These are phyloP conservation scores for Ogataea allantospora DNA, from an alignment of 805 yeast genomes.

Conservation along the genomic window DNA sequence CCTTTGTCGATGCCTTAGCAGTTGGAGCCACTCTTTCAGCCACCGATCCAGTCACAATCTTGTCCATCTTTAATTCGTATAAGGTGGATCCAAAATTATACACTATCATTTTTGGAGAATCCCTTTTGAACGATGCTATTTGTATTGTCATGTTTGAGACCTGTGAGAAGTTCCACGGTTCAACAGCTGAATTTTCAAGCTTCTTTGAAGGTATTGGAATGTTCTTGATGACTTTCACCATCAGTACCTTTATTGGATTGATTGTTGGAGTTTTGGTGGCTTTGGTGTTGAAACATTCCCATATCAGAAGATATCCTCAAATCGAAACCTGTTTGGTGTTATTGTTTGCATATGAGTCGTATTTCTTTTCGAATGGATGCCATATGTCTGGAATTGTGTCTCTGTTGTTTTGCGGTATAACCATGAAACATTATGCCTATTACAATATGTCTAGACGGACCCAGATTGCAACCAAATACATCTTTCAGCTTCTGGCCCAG, in stretches of 20 bases:
- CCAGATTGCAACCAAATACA: constrained; percentile 92
- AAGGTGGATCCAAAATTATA: constrained; percentile 97
- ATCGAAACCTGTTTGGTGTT: constrained; percentile 92
- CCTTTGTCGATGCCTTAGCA: constrained; percentile 95
- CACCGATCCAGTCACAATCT: constrained; percentile 96
- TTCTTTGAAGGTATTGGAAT: constrained; percentile 91
- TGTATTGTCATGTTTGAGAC: constrained; percentile 99
- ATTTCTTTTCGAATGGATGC: constrained; percentile 97
- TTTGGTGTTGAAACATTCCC: constrained; percentile 84
- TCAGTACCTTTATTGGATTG: constrained; percentile 87
- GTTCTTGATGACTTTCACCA: constrained; percentile 88
- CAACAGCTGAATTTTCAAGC: constrained; percentile 69
- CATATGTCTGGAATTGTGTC: constrained; percentile 99
- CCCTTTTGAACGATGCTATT: constrained; percentile 92
- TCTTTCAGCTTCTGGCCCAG: constrained; percentile 92
- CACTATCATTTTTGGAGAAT: constrained; percentile 96
- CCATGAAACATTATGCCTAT: constrained; percentile 94
- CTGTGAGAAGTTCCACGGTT: constrained; percentile 92
- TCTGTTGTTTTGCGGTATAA: constrained; percentile 90
- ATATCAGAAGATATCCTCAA: constrained; percentile 91
- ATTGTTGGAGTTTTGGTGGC: constrained; percentile 88
- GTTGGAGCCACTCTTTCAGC: constrained; percentile 98
- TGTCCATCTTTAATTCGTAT: constrained; percentile 94
- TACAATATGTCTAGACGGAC: constrained; percentile 97
- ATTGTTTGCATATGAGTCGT: constrained; percentile 90